These are phyloP conservation scores for Cokeromyces recurvatus DNA, from an alignment of 371 early-diverging fungal species.

Conservation along the genomic window DNA sequence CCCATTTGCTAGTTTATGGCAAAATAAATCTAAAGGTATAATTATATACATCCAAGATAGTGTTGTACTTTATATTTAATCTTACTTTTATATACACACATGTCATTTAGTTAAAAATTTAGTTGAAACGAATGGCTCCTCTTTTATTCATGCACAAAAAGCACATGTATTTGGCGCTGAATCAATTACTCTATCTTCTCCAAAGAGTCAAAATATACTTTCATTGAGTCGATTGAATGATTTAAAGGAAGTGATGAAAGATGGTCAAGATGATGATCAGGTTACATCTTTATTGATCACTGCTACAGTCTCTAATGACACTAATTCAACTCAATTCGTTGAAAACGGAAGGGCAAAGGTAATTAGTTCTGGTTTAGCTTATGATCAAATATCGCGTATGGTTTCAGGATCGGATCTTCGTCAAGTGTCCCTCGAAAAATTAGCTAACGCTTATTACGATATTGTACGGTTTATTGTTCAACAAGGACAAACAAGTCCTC, in stretches of 20 bases:
- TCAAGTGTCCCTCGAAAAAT: slow-evolving; percentile 10
- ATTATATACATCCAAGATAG: too few species aligned
- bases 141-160: slow-evolving; percentile 14
- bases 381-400: slow-evolving; percentile 19
- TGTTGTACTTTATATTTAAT: too few species aligned
- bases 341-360: slow-evolving; percentile 22
- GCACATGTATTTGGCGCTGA: slow-evolving; percentile 12
- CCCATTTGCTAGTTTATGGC: slow-evolving; percentile 61
- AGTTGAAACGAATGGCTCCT: slow-evolving; percentile 10
- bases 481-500: not conserved
- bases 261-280: slow-evolving; percentile 8
- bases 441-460: slow-evolving; percentile 16
- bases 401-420: slow-evolving; percentile 7
- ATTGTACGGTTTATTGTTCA: not conserved
- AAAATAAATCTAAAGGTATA: slow-evolving; percentile 43
- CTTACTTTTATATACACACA: too few species aligned
- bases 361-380: slow-evolving; percentile 28
- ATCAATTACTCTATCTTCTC: slow-evolving; percentile 27
- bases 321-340: not conserved
- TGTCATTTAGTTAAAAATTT: too few species aligned
- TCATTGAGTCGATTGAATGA: slow-evolving; percentile 22
- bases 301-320: slow-evolving; percentile 17
- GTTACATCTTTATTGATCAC: slow-evolving; percentile 26
- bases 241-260: slow-evolving; percentile 3
- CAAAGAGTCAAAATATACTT: slow-evolving; percentile 24